Evolutionary conservation across 2,329 filamentous ascomycete genomes (phyloP).

Genomic region (Monosporascus sp.): DNA sequence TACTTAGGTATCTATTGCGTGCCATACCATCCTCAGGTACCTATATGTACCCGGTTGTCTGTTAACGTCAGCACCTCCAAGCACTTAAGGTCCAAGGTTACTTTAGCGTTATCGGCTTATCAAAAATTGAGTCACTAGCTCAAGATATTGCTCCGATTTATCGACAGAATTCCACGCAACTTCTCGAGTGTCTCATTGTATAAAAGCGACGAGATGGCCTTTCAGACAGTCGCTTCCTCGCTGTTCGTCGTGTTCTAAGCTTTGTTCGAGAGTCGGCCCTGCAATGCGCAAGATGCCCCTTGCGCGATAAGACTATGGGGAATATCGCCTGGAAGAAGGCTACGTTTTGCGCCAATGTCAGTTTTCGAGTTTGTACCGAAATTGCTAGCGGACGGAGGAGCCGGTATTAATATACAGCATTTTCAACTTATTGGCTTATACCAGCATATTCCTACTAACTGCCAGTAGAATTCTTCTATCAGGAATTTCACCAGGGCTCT

Average conservation of each 20-base stretch:
- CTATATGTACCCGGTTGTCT: too few relatives aligned
- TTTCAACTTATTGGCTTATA: too few relatives aligned
- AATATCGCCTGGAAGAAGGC: conserved; percentile 35
- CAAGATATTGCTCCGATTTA: too few relatives aligned
- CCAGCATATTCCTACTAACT: conserved; percentile 5
- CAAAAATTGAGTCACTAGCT: not conserved
- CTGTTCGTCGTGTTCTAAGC: not conserved
- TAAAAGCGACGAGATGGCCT: too few relatives aligned
- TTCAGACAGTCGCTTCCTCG: not conserved
- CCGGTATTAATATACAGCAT: too few relatives aligned
- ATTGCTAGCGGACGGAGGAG: not conserved
- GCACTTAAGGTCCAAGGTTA: not conserved
- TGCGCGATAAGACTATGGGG: conserved; percentile 35
- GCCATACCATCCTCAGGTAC: too few relatives aligned
- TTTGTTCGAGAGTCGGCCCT: not conserved
- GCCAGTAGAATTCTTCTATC: conserved; percentile 17
- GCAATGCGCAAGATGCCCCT: conserved; percentile 14
- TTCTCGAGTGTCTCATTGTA: too few relatives aligned
- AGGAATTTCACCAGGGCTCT: conserved; percentile 17
- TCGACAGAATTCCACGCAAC: not conserved
- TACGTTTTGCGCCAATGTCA: conserved; percentile 30
- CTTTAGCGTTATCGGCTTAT: not conserved
- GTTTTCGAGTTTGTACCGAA: conserved; percentile 5
- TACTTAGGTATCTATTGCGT: too few relatives aligned
- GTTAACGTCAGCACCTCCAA: too few relatives aligned